Conservation (phyloP, 1,284 basidiomycete genomes). For the Melanopsichium pennsylvanicum region DNA sequence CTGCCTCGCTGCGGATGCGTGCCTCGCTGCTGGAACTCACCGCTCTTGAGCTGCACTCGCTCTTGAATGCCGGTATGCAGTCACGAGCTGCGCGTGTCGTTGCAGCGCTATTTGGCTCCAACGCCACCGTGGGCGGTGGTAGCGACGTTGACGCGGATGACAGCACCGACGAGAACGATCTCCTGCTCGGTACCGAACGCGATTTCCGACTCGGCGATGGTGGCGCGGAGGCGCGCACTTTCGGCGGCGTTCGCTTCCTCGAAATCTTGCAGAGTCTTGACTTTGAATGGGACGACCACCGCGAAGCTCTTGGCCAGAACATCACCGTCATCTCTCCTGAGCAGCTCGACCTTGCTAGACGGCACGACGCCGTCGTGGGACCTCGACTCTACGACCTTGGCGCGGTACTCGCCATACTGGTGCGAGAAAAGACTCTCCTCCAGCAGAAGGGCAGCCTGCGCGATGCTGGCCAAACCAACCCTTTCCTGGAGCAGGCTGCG, state of each 20-base stretch:
- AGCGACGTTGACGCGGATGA: slow-evolving; percentile 21
- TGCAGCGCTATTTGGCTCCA: slow-evolving; percentile 55
- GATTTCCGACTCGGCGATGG: slow-evolving; percentile 40
- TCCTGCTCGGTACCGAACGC: slow-evolving; percentile 32
- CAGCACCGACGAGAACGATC: slow-evolving; percentile 41
- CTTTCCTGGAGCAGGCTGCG: slow-evolving; percentile 55
- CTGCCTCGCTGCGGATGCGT: slow-evolving; percentile 81
- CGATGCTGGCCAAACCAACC: slow-evolving; percentile 41
- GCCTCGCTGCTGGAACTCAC: slow-evolving; percentile 85
- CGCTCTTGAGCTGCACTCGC: slow-evolving; percentile 86
- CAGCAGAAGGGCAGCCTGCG: slow-evolving; percentile 51
- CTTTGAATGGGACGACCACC: slow-evolving; percentile 84
- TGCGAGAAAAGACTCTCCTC: slow-evolving; percentile 40
- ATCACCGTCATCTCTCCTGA: slow-evolving; percentile 70
- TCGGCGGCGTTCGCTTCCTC: slow-evolving; percentile 81
- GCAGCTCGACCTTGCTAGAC: slow-evolving; percentile 79
- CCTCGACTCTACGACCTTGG: slow-evolving; percentile 77
- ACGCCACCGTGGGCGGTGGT: slow-evolving; percentile 29
- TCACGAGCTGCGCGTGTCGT: slow-evolving; percentile 60
- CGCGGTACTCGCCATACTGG: slow-evolving; percentile 70
- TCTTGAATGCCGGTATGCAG: slow-evolving; percentile 75
- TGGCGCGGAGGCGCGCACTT: slow-evolving; percentile 25
- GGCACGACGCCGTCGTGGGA: slow-evolving; percentile 76
- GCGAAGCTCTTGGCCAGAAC: slow-evolving; percentile 69
- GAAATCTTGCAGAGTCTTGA: slow-evolving; percentile 85